These are phyloP conservation scores for Arthrobotrys musiformis DNA, from an alignment of 2,329 filamentous ascomycete species.

Conservation along the genomic window DNA sequence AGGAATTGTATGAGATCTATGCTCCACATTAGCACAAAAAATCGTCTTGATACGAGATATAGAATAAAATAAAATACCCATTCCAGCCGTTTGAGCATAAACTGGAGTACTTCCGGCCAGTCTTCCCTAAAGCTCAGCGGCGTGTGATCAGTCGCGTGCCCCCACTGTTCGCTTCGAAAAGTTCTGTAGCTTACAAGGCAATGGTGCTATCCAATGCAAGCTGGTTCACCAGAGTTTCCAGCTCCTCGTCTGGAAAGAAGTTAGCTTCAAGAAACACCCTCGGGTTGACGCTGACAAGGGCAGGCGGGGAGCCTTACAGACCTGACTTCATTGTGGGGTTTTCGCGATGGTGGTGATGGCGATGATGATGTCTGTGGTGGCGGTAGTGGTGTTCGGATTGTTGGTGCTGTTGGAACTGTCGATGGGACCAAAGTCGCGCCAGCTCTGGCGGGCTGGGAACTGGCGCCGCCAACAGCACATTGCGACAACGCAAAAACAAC, in stretches of 20 bases:
- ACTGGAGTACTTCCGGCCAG: slow-evolving; percentile 50
- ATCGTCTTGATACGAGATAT: background rate
- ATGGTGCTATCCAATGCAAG: slow-evolving; percentile 43
- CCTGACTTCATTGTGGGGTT: slow-evolving; percentile 49
- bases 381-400: background rate
- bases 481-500: slow-evolving; percentile 9
- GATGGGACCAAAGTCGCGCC: slow-evolving; percentile 1
- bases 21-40: background rate
- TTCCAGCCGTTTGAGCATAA: slow-evolving; percentile 50
- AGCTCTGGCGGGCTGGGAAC: background rate
- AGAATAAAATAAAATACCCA: slow-evolving; percentile 12
- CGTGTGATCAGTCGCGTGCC: slow-evolving; percentile 15
- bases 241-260: slow-evolving; percentile 43
- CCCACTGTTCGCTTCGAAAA: background rate
- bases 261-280: background rate
- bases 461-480: background rate
- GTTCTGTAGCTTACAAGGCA: slow-evolving; percentile 19
- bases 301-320: slow-evolving; percentile 37
- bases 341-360: slow-evolving; percentile 8
- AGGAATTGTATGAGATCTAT: slow-evolving; percentile 53
- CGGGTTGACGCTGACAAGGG: background rate
- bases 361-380: slow-evolving; percentile 8
- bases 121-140: slow-evolving; percentile 13
- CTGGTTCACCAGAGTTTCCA: slow-evolving; percentile 48
- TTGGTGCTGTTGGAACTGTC: background rate